A percentile compares a stretch with the other conserved stretches of the same genome.
Evolutionary conservation across 495 filamentous ascomycete genomes (phyloP).

Genomic region (Chaetomidium leptoderma): DNA sequence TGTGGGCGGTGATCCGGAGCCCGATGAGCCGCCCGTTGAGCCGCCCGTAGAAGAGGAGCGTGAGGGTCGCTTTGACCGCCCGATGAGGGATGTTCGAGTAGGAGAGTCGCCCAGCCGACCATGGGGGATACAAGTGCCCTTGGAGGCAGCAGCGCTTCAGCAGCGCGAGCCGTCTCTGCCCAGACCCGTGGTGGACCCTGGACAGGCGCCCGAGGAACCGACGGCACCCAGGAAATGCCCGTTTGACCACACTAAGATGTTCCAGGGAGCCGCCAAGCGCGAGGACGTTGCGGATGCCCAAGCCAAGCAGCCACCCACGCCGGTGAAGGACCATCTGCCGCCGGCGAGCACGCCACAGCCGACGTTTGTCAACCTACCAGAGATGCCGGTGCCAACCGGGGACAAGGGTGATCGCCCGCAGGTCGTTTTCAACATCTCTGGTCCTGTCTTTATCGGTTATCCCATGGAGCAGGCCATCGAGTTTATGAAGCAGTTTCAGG

Average conservation of each 20-base stretch:
- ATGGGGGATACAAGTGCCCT: constrained; percentile 78
- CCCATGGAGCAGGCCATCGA: constrained; percentile 69
- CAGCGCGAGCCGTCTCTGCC: constrained; percentile 42
- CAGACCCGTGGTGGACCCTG: constrained; percentile 33
- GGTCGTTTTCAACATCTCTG: constrained; percentile 67
- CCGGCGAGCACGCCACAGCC: constrained; percentile 30
- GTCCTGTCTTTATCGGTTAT: constrained; percentile 87
- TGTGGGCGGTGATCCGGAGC: constrained; percentile 44
- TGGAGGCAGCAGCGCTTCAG: constrained; percentile 11
- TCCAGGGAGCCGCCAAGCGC: constrained; percentile 20
- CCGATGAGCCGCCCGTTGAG: constrained; percentile 35
- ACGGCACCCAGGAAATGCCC: constrained; percentile 40
- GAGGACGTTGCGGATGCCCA: constrained; percentile 14
- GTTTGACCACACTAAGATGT: constrained; percentile 44
- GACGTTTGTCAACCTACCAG: constrained; percentile 38
- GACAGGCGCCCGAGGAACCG: constrained; percentile 20
- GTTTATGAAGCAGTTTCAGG: constrained; percentile 58
- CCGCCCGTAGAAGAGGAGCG: constrained; percentile 37
- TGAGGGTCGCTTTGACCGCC: constrained; percentile 68
- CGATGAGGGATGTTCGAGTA: constrained; percentile 74
- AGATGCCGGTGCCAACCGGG: constrained; percentile 23
- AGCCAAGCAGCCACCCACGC: constrained; percentile 22
- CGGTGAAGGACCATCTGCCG: constrained; percentile 21
- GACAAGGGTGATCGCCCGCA: constrained; percentile 41
- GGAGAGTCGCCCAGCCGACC: constrained; percentile 86